A percentile compares a stretch with the other conserved stretches of the same genome.
Evolutionary conservation across 1,284 basidiomycete genomes (phyloP).

Genomic region (Ustilago sp.): DNA sequence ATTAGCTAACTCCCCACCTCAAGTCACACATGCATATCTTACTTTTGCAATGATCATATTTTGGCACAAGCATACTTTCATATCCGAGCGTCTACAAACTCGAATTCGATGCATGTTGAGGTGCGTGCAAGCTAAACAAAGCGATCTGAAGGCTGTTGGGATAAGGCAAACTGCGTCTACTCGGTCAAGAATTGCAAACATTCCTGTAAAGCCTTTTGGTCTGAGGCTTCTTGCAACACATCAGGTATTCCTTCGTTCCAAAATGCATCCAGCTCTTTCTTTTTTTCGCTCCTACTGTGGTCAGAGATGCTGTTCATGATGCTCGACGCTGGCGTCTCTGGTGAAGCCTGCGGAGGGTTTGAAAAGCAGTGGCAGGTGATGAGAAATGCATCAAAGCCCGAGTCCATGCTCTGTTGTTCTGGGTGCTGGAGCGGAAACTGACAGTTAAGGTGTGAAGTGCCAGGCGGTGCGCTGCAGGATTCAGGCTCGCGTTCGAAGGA

Average conservation of each 20-base stretch:
- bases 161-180: not conserved
- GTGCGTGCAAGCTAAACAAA: not conserved
- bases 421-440: conserved; percentile 7
- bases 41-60: not conserved
- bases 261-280: not conserved
- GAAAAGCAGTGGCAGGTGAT: conserved; percentile 16
- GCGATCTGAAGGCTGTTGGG: no score
- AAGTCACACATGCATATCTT: not conserved
- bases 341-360: not conserved
- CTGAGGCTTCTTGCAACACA: conserved; percentile 19
- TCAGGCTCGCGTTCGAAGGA: conserved; percentile 19
- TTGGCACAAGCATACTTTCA: not conserved
- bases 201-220: conserved; percentile 1
- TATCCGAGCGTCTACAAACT: not conserved
- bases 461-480: conserved; percentile 7
- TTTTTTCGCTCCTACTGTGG: not conserved
- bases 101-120: not conserved
- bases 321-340: not conserved
- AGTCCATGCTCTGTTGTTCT: not conserved
- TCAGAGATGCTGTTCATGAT: not conserved
- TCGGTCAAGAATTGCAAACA: not conserved
- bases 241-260: conserved; percentile 29
- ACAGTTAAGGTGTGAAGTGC: not conserved
- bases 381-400: conserved; percentile 17
- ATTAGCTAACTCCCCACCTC: conserved; percentile 1